Evolutionary conservation across 192 early-diverging fungal genomes (phyloP), one percentile per base, ranked within the genome.

Genomic region (Radiomyces spectabilis): DNA sequence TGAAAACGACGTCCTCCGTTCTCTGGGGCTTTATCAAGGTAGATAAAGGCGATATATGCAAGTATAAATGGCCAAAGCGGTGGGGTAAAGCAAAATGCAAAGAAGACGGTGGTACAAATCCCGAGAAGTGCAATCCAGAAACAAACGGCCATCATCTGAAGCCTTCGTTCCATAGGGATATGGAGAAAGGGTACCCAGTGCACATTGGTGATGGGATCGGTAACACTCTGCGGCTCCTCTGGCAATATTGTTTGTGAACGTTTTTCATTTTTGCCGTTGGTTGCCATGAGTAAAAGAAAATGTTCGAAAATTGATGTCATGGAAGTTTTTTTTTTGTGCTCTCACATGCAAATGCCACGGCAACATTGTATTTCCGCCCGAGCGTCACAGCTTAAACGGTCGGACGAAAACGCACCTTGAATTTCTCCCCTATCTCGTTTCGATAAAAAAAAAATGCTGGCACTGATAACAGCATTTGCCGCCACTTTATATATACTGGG

Each of bases 11-110:
- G 72, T 5, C 85, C 88, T 4, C 94, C 94, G 27, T 76, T 79
- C 43, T 94, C 89, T 1, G 87, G 87, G 3, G 82, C 74, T 1
- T 74, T 75, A 61, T 95, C 91, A 33, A 87, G 66, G 43, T 81
- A 61, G 21, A 88, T 66, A 54, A 75, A 95, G 13, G 87, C 73
- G 10, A 88, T 67, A 56, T 97, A 97, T n/a, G 78, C 71, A 15
- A 88, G 75, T 27, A 84, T 57, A 3, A 80, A 43, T 0, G 84
- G 77, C 73, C 79, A 83, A 61, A 73, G 49, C 16, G 68, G 55
- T 34, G 57, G 53, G 59, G 74, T 43, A 4, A 72, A 65, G 9
- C 66, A 73, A 21, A 87, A 68, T 1, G 83, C 33, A 67, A 88
- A 94, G 39, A 86, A 38, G 24, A 51, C 25, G 8, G 69, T 21